Base-by-base conservation (phyloP, 768 basidiomycete genomes). In the Amanita inopinata region DNA sequence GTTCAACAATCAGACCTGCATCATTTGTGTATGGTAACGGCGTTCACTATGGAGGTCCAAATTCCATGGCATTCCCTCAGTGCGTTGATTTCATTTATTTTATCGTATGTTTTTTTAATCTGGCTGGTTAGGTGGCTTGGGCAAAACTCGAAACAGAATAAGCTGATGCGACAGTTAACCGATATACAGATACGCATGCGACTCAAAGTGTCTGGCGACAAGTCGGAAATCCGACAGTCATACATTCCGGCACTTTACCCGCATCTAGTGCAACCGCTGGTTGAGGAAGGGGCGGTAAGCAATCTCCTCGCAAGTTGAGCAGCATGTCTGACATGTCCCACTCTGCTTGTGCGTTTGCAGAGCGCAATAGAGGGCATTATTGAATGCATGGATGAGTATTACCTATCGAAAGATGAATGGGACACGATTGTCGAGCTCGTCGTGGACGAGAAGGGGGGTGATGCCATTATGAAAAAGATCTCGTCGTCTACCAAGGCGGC, bases 171-270 rank as follows among this genome's bases (percentile, higher is more conserved):
- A 27, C 81, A 85, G 49, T 69, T 99, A 12, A 74, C 74, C 27
- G 96, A 99, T 46, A 80, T 97, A 7, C 94, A 98, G 60, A 85
- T 90, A 33, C 83, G 84, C 37, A 96, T 98, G 96, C 81, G 96
- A 2, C 72, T 98, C 45, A 86, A 83, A 53, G 87, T 92, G 0
- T 94, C 93, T 5, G 92, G 89, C 4, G 80, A 94, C 63, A 84
- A 84, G 61, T 59, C 70, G 4, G 94, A 98, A 60, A 89, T 98
- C 50, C 74, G 96, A 38, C 84, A 90, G 58, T 80, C 80, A 15
- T 99, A 99, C 56, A 67, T 98, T 41, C 92, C 96, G 2, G 75
- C 87, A n/a, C 59, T 99, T 49, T 86, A 78, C 61, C 80, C 83
- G 23, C 71, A 81, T 52, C 68, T 98, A 43, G 78, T 96, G 20